These are phyloP conservation scores for Madurella mycetomatis DNA, from an alignment of 2,329 filamentous ascomycete genomes.

Conservation along the genomic window DNA sequence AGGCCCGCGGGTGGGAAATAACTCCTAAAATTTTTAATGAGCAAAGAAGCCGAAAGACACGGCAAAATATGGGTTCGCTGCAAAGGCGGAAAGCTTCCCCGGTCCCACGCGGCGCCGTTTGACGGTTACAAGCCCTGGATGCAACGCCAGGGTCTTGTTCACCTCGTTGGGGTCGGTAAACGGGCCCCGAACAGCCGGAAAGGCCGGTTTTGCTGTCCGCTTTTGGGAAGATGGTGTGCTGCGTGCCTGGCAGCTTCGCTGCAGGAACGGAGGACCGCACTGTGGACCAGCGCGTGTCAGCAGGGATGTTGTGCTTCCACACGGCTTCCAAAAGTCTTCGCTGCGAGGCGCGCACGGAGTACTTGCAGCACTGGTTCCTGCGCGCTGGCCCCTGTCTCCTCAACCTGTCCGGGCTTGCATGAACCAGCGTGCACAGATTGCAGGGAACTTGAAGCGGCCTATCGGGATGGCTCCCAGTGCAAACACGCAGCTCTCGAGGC, in stretches of 20 bases:
- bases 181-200: not conserved
- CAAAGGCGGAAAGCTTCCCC: constrained; percentile 21
- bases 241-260: not conserved
- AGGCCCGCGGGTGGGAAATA: not conserved
- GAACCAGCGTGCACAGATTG: no score
- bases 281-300: constrained; percentile 2
- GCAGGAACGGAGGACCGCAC: not conserved
- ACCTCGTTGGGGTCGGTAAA: not conserved
- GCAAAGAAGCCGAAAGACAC: not conserved
- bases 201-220: not conserved
- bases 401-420: no score
- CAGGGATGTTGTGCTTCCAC: constrained; percentile 10
- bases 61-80: constrained; percentile 10
- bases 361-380: not conserved
- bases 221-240: not conserved
- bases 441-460: no score
- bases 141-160: constrained; percentile 5
- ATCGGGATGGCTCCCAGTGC: no score
- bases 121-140: constrained; percentile 10
- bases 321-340: constrained; percentile 18
- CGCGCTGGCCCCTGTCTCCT: no score
- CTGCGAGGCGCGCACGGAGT: constrained; percentile 5
- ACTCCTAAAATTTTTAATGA: constrained; percentile 7
- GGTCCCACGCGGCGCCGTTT: constrained; percentile 19
- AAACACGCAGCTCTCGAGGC: no score